A percentile compares a stretch with the other conserved stretches of the same genome.
These are phyloP conservation scores for Solanum virginianum DNA, from an alignment of 257 asterid genomes.

Conservation along the genomic window DNA sequence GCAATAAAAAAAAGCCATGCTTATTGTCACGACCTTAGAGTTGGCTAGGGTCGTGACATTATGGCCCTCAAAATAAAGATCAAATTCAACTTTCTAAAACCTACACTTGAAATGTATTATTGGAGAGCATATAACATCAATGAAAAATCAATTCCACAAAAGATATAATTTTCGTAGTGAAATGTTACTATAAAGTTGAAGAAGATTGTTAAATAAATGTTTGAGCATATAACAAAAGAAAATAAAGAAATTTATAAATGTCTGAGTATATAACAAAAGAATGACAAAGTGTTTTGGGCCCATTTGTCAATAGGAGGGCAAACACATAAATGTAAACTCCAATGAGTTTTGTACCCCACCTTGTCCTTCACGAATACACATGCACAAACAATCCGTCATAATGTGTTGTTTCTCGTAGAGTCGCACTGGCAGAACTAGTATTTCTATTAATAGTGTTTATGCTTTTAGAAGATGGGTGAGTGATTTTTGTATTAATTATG, in stretches of 20 bases:
- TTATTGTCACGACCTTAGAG: too few species aligned
- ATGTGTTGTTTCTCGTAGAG: neutral
- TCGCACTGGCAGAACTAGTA: accelerated
- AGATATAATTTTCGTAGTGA: neutral
- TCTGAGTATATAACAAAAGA: neutral
- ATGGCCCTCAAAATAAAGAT: neutral
- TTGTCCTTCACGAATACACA: neutral
- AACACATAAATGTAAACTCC: neutral
- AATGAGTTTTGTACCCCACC: neutral
- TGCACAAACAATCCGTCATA: neutral
- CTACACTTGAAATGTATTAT: neutral
- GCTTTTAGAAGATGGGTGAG: too few species aligned
- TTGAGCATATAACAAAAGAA: accelerated
- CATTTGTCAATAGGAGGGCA: neutral
- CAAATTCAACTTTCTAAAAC: neutral
- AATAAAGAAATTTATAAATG: neutral
- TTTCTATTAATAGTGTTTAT: too few species aligned
- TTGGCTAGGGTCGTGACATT: too few species aligned
- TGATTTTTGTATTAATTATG: too few species aligned
- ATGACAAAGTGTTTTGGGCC: neutral
- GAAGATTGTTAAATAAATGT: neutral
- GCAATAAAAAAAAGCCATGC: neutral
- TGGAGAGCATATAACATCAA: neutral
- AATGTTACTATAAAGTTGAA: neutral
- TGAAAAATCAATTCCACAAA: neutral